A percentile compares a stretch with the other conserved stretches of the same genome.
phyloP scores from a whole-genome alignment of 208 protist genomes.

The Acanthamoeba triangularis region DNA sequence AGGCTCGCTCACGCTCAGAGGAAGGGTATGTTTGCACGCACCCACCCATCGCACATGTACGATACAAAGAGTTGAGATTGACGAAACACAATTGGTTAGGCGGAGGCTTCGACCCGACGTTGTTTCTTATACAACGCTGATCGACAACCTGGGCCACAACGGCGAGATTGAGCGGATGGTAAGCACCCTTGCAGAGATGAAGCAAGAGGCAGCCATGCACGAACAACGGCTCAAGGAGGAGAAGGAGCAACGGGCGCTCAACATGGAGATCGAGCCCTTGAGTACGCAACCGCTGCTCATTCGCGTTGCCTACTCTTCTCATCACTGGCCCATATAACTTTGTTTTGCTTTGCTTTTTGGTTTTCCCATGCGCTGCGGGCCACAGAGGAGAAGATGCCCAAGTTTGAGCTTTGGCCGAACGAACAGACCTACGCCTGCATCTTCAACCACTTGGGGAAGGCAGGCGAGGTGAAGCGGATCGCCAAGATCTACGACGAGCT shows the following conservation, averaged over 20 bases:
- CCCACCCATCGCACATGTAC: neutral
- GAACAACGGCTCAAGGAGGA: neutral
- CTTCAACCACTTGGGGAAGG: slow-evolving; percentile 33
- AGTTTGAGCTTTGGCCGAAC: neutral
- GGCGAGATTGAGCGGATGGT: slow-evolving; percentile 1
- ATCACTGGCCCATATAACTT: neutral
- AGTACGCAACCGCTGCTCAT: neutral
- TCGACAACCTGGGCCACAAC: slow-evolving; percentile 6
- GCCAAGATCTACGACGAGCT: neutral
- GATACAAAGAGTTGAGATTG: neutral
- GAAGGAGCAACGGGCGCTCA: neutral
- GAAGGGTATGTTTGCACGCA: neutral
- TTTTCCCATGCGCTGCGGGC: neutral
- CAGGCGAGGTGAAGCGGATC: neutral
- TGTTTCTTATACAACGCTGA: neutral
- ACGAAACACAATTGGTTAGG: neutral
- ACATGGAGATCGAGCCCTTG: slow-evolving; percentile 20
- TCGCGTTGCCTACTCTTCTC: too few species aligned
- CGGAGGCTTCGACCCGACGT: neutral
- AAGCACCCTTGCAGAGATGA: neutral
- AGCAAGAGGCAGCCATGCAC: neutral
- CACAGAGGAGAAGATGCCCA: neutral
- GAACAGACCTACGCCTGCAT: slow-evolving; percentile 37
- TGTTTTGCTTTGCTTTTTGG: neutral
- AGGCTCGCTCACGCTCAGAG: neutral